Conservation (phyloP, 176 grass and related monocot genomes). For the Cocos nucifera region DNA sequence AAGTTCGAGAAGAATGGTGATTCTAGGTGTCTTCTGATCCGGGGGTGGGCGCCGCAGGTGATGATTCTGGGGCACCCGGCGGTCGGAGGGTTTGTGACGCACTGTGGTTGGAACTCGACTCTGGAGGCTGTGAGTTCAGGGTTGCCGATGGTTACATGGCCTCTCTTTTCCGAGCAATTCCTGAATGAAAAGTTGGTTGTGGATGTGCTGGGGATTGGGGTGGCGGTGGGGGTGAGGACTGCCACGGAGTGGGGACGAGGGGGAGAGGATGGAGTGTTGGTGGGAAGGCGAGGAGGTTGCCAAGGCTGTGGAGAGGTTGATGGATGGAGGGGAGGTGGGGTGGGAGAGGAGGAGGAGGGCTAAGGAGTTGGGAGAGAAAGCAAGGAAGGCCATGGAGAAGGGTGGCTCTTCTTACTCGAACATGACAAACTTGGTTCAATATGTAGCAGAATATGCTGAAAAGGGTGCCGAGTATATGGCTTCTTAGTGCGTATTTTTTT, state of each 20-base stretch:
- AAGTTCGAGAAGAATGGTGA: slow-evolving; percentile 18
- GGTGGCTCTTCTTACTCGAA: too few relatives aligned
- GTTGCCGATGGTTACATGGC: slow-evolving; percentile 51
- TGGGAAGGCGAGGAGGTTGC: slow-evolving; percentile 23
- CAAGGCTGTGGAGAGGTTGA: slow-evolving; percentile 30
- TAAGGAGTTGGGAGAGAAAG: slow-evolving; percentile 2
- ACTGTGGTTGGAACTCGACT: slow-evolving; percentile 84
- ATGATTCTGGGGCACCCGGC: slow-evolving; percentile 44
- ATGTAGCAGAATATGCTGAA: too few relatives aligned
- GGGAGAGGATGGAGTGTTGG: slow-evolving; percentile 11
- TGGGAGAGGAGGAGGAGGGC: slow-evolving; percentile 25
- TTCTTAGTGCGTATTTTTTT: too few relatives aligned
- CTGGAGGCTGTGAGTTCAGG: slow-evolving; percentile 55
- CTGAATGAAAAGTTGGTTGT: slow-evolving; percentile 62
- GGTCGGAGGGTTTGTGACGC: slow-evolving; percentile 60
- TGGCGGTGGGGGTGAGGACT: slow-evolving; percentile 37
- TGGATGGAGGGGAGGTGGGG: slow-evolving; percentile 25
- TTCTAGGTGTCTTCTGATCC: slow-evolving; percentile 28
- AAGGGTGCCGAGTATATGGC: too few relatives aligned
- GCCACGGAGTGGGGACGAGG: slow-evolving; percentile 10
- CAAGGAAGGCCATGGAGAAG: slow-evolving; percentile 7
- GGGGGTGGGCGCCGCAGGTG: slow-evolving; percentile 64
- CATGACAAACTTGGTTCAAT: too few relatives aligned
- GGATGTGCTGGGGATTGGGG: slow-evolving; percentile 51
- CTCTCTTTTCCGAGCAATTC: slow-evolving; percentile 61